Evolutionary conservation across 768 basidiomycete genomes (phyloP).

Genomic region (Infundibulicybe gibba): DNA sequence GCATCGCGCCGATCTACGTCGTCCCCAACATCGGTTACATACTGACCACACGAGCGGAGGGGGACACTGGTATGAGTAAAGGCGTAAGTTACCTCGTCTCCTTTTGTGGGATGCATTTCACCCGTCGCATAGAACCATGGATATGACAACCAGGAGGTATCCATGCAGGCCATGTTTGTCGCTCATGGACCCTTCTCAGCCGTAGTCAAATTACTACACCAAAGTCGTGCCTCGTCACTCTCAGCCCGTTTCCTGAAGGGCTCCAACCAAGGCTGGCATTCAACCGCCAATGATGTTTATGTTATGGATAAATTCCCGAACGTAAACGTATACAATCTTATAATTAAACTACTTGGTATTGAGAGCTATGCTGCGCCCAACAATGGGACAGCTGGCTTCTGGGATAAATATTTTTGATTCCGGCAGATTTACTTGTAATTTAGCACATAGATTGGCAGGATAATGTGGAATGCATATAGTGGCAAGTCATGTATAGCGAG

Average conservation of each 20-base stretch:
- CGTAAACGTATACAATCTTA: slow-evolving; percentile 81
- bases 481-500: background rate
- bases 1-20: slow-evolving; percentile 88
- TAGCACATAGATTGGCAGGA: too few species aligned
- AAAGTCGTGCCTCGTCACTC: slow-evolving; percentile 11
- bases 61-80: slow-evolving; percentile 61
- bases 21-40: slow-evolving; percentile 81
- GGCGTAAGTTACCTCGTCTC: slow-evolving; percentile 53
- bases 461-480: background rate
- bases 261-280: slow-evolving; percentile 59
- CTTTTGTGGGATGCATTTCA: background rate
- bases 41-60: slow-evolving; percentile 63
- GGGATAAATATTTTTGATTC: slow-evolving; percentile 69
- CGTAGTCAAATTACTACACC: slow-evolving; percentile 57
- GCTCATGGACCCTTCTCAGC: slow-evolving; percentile 87
- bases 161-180: slow-evolving; percentile 90
- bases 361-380: slow-evolving; percentile 50
- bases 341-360: slow-evolving; percentile 72
- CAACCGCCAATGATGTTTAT: slow-evolving; percentile 57
- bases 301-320: slow-evolving; percentile 84
- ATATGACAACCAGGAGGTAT: slow-evolving; percentile 73
- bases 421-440: too few species aligned
- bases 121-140: slow-evolving; percentile 67
- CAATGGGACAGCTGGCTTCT: slow-evolving; percentile 82
- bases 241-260: slow-evolving; percentile 10